phyloP scores from a whole-genome alignment of 768 basidiomycete genomes.

The Pleurotus citrinopileatus region DNA sequence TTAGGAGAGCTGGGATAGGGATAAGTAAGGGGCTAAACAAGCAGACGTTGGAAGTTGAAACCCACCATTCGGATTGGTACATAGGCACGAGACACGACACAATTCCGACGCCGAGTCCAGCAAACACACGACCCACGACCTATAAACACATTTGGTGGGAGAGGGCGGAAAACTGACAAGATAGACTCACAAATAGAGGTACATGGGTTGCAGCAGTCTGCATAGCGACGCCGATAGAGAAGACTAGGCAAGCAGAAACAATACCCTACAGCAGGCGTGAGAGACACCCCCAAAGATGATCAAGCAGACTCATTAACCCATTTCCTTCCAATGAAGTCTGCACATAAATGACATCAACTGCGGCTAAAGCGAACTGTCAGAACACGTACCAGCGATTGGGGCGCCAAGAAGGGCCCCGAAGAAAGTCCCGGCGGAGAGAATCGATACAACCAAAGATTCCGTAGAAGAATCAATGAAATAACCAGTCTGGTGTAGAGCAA shows the following conservation, averaged over 20 bases:
- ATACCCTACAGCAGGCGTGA: conserved; percentile 45
- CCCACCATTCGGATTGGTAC: conserved; percentile 47
- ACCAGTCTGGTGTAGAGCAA: conserved; percentile 16
- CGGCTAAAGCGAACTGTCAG: no score
- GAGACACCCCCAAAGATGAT: background rate
- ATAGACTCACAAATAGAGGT: conserved; percentile 50
- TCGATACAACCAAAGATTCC: conserved; percentile 49
- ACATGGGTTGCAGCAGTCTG: conserved; percentile 55
- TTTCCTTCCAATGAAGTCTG: conserved; percentile 56
- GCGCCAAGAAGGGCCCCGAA: conserved; percentile 60
- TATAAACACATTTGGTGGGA: conserved; percentile 5
- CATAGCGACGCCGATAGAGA: conserved; percentile 62
- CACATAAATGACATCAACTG: no score
- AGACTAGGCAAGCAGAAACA: conserved; percentile 55
- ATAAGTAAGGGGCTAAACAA: background rate
- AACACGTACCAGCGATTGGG: conserved; percentile 32
- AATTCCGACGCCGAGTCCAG: conserved; percentile 78
- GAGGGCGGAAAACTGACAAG: background rate
- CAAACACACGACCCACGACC: conserved; percentile 68
- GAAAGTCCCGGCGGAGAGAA: conserved; percentile 86
- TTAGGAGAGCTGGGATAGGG: conserved; percentile 50
- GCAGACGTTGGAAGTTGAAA: background rate
- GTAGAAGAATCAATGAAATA: conserved; percentile 43
- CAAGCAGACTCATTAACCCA: conserved; percentile 20
- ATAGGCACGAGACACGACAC: conserved; percentile 61